Conservation (phyloP, 352 stramenopile genomes). For the Phytophthora vignae region DNA sequence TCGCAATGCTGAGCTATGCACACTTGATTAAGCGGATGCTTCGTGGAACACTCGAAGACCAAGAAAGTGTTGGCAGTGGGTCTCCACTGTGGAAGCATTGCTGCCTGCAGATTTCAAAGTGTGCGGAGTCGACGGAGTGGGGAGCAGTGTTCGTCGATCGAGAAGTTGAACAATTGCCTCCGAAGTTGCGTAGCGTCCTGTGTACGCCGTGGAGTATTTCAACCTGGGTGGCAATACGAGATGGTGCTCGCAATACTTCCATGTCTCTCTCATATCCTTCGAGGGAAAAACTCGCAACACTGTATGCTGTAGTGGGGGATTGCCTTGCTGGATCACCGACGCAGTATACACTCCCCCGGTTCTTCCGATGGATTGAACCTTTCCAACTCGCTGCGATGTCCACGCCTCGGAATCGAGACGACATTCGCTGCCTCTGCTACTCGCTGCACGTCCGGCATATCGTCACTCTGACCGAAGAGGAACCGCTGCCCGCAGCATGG, state of each 20-base stretch:
- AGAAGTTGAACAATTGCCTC: constrained; percentile 42
- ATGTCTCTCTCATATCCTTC: constrained; percentile 20
- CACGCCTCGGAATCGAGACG: constrained; percentile 40
- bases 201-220: constrained; percentile 36
- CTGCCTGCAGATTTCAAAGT: constrained; percentile 24
- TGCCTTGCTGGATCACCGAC: background rate
- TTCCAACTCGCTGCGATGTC: constrained; percentile 55
- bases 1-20: constrained; percentile 52
- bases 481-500: constrained; percentile 42
- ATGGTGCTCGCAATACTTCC: constrained; percentile 1
- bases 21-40: constrained; percentile 16
- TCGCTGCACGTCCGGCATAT: constrained; percentile 44
- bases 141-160: constrained; percentile 37
- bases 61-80: background rate
- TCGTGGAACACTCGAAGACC: background rate
- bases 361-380: constrained; percentile 58
- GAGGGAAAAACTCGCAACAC: constrained; percentile 12
- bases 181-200: constrained; percentile 22
- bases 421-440: constrained; percentile 41
- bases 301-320: background rate
- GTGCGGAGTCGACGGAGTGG: constrained; percentile 42
- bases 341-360: constrained; percentile 44
- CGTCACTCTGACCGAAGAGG: constrained; percentile 51
- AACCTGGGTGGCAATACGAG: constrained; percentile 22
- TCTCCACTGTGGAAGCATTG: constrained; percentile 31